phyloP scores from a whole-genome alignment of 129 eudicot species.

The Pulicaria dysenterica region DNA sequence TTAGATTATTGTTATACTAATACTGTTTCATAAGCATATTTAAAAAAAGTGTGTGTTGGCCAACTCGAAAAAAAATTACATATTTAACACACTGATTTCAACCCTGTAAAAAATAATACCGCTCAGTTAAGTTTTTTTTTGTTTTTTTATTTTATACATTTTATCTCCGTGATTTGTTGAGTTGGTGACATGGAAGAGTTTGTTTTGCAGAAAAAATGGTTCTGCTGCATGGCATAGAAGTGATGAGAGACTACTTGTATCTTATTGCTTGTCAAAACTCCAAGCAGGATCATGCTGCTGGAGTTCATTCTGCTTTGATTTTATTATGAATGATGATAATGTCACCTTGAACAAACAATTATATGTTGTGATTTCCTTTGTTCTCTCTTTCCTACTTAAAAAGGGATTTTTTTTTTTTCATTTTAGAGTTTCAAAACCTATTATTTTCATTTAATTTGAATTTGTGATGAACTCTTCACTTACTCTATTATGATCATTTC shows the following conservation, averaged over 20 bases:
- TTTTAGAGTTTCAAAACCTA: not conserved
- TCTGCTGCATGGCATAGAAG: constrained; percentile 58
- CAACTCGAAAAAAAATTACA: too few relatives aligned
- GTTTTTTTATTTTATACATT: not conserved
- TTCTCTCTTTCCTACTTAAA: constrained; percentile 24
- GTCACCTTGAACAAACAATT: constrained; percentile 38
- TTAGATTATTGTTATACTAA: too few relatives aligned
- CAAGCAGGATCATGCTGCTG: constrained; percentile 30
- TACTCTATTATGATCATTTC: constrained; percentile 23
- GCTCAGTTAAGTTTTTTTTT: too few relatives aligned
- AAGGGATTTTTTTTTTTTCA: not conserved
- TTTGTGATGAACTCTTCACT: not conserved
- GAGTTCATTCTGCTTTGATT: constrained; percentile 42
- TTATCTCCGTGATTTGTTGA: too few relatives aligned
- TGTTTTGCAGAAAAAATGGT: constrained; percentile 71
- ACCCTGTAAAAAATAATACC: too few relatives aligned
- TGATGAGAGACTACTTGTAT: constrained; percentile 46
- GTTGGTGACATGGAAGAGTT: not conserved
- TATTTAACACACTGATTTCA: too few relatives aligned
- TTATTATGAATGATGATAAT: constrained; percentile 29
- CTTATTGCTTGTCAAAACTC: constrained; percentile 33
- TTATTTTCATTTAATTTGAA: not conserved
- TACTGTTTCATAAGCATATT: too few relatives aligned
- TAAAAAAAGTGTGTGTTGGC: too few relatives aligned
- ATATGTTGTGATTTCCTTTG: constrained; percentile 34